phyloP scores from a whole-genome alignment of 495 filamentous ascomycete genomes.

The Penicillium subrubescens region DNA sequence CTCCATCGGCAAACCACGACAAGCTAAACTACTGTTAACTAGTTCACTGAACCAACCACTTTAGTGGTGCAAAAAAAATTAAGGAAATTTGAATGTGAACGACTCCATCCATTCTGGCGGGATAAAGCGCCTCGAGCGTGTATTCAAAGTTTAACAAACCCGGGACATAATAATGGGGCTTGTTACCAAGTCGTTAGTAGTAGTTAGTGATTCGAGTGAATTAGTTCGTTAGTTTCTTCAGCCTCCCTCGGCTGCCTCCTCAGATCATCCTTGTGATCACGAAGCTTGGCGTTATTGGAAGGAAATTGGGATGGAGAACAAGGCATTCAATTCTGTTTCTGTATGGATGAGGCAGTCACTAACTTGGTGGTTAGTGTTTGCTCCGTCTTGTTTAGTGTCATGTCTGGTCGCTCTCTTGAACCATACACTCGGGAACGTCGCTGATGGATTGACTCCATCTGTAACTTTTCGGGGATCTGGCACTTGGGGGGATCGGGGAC shows the following conservation, averaged over 20 bases:
- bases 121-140: conserved; percentile 1
- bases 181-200: neutral
- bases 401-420: neutral
- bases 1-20: neutral
- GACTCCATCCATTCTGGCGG: neutral
- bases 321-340: neutral
- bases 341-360: neutral
- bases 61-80: neutral
- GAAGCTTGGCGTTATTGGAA: conserved; percentile 16
- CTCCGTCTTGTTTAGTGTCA: neutral
- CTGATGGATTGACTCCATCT: neutral
- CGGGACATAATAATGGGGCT: neutral
- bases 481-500: conserved; percentile 9
- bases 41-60: neutral
- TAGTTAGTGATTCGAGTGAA: no score
- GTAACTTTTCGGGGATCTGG: conserved; percentile 5
- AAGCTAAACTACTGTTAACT: neutral
- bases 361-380: neutral
- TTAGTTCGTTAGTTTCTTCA: conserved; percentile 11
- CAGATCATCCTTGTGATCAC: conserved; percentile 27
- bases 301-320: neutral
- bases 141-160: conserved; percentile 13
- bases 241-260: conserved; percentile 23
- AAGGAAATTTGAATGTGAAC: neutral
- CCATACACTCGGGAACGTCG: neutral